Evolutionary conservation across 805 yeast genomes (phyloP), one percentile per base, ranked within the genome.

Genomic region (Wickerhamiella azyma): DNA sequence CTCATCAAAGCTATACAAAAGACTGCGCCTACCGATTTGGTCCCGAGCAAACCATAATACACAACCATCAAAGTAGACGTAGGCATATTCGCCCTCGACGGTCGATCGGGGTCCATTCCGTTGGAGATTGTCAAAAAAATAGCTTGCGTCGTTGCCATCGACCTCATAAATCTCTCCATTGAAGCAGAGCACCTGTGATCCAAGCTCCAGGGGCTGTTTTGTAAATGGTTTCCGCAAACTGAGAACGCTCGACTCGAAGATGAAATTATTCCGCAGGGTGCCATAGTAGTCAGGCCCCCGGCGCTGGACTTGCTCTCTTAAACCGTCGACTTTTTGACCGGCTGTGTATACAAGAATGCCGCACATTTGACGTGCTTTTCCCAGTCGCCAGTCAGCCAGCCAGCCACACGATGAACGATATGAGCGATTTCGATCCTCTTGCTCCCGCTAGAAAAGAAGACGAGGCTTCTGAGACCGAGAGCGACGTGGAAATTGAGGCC

Each of bases 111-210:
- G 44, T 2, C 80, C 61, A 18, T 75, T 70, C 1, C 50, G 26
- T 6, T 45, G 46, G 26, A 82, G 57, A 26, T 55, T 54, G 1
- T 65, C 55, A 41, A 66, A 64, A 5, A 85, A 62, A 52, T 60
- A 81, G 2, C 60, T 66, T 0, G 94, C 77, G 60, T 88, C 96
- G 58, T 83, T 83, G 0, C 67, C 62, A 0, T 54, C 51, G 1
- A 59, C 53, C 51, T 79, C 79, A 60, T 92, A 92, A 9, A 92
- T 62, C 55, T 92, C 96, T 0, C 98, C 99, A 59, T 94, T 92
- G 63, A 81, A 89, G 57, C 85, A 94, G 8, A 94, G 57, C 0
- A 72, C 55, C 39, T 63, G 54, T 2, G 54, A 59, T 9, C 48
- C 54, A 8, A 51, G 51, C 2, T 48, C 52, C 2, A 77, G 52